A percentile compares a stretch with the other conserved stretches of the same genome.
These are phyloP conservation scores for Rhodotorula kratochvilovae DNA, from an alignment of 768 basidiomycete species.

Conservation along the genomic window DNA sequence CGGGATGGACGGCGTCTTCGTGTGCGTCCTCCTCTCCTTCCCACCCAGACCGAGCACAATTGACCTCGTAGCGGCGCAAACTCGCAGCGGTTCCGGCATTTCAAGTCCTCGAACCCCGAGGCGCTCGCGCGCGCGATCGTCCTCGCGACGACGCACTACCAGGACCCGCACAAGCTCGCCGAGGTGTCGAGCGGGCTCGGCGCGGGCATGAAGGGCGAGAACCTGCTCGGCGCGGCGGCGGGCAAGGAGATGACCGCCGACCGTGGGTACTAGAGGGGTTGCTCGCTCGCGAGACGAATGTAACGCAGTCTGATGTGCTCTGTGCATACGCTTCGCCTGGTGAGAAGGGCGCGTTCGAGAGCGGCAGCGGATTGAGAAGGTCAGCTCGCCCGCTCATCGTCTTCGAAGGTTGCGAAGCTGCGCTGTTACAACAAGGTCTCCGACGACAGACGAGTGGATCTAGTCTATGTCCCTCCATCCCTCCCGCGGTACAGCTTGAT, in stretches of 20 bases:
- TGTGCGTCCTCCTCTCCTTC: constrained; percentile 56
- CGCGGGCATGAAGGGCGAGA: constrained; percentile 42
- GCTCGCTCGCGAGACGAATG: too few species aligned
- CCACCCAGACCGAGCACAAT: neutral
- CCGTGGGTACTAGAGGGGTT: constrained; percentile 23
- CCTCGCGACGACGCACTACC: constrained; percentile 94
- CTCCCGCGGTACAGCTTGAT: neutral
- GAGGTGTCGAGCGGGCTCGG: constrained; percentile 58
- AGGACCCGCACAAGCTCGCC: constrained; percentile 85
- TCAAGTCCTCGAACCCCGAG: constrained; percentile 90
- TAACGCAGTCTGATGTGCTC: too few species aligned
- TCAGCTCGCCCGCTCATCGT: too few species aligned
- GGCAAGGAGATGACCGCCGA: constrained; percentile 39
- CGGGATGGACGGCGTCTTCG: constrained; percentile 86
- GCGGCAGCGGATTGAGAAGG: too few species aligned
- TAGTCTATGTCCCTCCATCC: neutral
- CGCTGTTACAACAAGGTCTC: neutral
- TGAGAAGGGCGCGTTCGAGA: too few species aligned
- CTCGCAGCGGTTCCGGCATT: constrained; percentile 76
- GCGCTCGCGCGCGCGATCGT: constrained; percentile 93
- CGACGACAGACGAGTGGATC: neutral
- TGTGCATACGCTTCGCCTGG: too few species aligned
- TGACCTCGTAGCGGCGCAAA: neutral
- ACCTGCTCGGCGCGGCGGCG: constrained; percentile 16
- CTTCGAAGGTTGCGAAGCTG: too few species aligned